These are phyloP conservation scores for Taiwanofungus camphoratus DNA, from an alignment of 1,284 basidiomycete genomes.

Conservation along the genomic window DNA sequence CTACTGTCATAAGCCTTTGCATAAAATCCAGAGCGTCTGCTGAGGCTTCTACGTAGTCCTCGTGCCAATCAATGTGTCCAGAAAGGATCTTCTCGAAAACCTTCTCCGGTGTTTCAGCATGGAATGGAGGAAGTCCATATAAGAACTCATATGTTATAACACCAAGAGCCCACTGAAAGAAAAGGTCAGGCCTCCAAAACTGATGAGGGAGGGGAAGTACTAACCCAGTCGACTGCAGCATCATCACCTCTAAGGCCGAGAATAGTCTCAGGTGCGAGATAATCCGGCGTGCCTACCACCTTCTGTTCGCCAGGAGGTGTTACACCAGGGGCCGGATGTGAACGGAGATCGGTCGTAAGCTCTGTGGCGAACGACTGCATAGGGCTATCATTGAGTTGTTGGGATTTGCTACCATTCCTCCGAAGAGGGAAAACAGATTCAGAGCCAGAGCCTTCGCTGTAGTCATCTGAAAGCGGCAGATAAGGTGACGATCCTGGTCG, in stretches of 20 bases:
- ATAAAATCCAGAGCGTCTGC: conserved; percentile 90
- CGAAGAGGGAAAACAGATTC: conserved; percentile 66
- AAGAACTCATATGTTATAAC: conserved; percentile 99
- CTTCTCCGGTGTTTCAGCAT: conserved; percentile 93
- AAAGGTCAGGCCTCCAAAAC: conserved; percentile 9
- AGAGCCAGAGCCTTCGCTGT: conserved; percentile 82
- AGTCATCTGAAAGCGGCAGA: conserved; percentile 68
- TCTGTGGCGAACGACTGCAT: conserved; percentile 78
- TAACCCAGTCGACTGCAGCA: conserved; percentile 93
- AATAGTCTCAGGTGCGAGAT: conserved; percentile 94
- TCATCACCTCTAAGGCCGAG: conserved; percentile 95
- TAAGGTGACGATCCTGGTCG: conserved; percentile 60
- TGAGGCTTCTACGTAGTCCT: conserved; percentile 86
- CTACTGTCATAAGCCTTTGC: conserved; percentile 79
- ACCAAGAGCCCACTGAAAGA: conserved; percentile 84
- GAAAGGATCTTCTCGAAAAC: conserved; percentile 99
- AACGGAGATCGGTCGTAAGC: conserved; percentile 75
- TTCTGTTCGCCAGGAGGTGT: conserved; percentile 83
- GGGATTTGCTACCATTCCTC: conserved; percentile 25
- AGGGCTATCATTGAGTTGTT: conserved; percentile 62
- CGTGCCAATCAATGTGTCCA: conserved; percentile 94
- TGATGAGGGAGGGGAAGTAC: conserved; percentile 19
- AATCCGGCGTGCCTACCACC: conserved; percentile 96
- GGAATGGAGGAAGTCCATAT: conserved; percentile 96
- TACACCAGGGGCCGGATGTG: conserved; percentile 50